A percentile compares a stretch with the other conserved stretches of the same genome.
phyloP scores from a whole-genome alignment of 257 asterid species.

The Capsicum chinense region DNA sequence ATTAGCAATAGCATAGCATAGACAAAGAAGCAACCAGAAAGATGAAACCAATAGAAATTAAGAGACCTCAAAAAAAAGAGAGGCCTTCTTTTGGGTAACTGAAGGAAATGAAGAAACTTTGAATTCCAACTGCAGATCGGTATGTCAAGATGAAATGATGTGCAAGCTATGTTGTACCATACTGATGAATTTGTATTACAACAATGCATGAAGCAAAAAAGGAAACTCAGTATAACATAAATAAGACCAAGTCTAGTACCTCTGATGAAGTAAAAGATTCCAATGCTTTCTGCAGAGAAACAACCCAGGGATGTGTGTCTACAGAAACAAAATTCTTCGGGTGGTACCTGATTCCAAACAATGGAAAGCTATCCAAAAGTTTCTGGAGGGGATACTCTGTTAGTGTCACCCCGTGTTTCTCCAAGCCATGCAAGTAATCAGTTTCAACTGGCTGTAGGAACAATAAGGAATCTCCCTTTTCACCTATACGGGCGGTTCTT shows the following conservation, averaged over 20 bases:
- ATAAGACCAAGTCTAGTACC: constrained; percentile 49
- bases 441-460: constrained; percentile 81
- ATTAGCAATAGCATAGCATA: background rate
- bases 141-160: background rate
- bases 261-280: constrained; percentile 65
- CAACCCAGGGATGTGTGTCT: constrained; percentile 87
- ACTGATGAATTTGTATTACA: background rate
- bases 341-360: constrained; percentile 48
- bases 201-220: background rate
- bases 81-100: background rate
- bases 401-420: constrained; percentile 74
- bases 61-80: background rate
- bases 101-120: background rate
- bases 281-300: constrained; percentile 76
- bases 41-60: background rate
- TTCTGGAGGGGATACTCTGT: constrained; percentile 80
- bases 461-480: constrained; percentile 76
- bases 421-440: constrained; percentile 78
- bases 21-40: background rate
- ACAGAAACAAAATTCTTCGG: constrained; percentile 61
- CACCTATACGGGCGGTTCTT: constrained; percentile 96
- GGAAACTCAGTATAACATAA: background rate
- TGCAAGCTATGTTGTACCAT: background rate
- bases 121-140: background rate
- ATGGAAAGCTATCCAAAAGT: constrained; percentile 63